A percentile compares a stretch with the other conserved stretches of the same genome.
phyloP scores from a whole-genome alignment of 108 stramenopile species.

The Cyclotella atomus region DNA sequence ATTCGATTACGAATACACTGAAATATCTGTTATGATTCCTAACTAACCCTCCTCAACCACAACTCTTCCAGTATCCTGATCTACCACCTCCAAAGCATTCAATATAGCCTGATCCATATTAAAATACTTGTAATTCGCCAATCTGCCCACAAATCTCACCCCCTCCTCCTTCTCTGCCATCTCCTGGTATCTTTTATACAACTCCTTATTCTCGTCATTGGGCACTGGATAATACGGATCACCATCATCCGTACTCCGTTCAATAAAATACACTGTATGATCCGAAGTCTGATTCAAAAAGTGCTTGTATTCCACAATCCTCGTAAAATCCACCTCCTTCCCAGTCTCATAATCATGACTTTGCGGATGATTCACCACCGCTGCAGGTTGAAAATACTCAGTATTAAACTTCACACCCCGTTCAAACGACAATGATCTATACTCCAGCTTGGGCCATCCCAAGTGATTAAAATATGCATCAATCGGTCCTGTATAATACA shows the following conservation, averaged over 20 bases:
- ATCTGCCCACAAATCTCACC: constrained; percentile 84
- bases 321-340: constrained; percentile 47
- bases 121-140: constrained; percentile 92
- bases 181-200: constrained; percentile 70
- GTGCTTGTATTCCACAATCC: constrained; percentile 84
- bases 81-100: constrained; percentile 84
- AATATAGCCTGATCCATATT: constrained; percentile 89
- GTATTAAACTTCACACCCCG: constrained; percentile 53
- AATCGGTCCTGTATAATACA: constrained; percentile 81
- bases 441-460: constrained; percentile 77
- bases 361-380: constrained; percentile 78
- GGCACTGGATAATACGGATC: constrained; percentile 90
- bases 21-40: too few species aligned
- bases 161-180: constrained; percentile 68
- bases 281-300: constrained; percentile 69
- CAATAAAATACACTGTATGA: constrained; percentile 64
- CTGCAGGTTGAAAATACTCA: constrained; percentile 54
- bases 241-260: constrained; percentile 63
- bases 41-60: neutral
- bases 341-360: constrained; percentile 28
- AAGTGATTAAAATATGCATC: constrained; percentile 76
- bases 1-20: too few species aligned
- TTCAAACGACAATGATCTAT: constrained; percentile 79
- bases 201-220: constrained; percentile 64
- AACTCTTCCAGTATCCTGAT: constrained; percentile 41